Evolutionary conservation across 2,329 filamentous ascomycete species (phyloP).

Genomic region (Ophiocordyceps unilateralis): DNA sequence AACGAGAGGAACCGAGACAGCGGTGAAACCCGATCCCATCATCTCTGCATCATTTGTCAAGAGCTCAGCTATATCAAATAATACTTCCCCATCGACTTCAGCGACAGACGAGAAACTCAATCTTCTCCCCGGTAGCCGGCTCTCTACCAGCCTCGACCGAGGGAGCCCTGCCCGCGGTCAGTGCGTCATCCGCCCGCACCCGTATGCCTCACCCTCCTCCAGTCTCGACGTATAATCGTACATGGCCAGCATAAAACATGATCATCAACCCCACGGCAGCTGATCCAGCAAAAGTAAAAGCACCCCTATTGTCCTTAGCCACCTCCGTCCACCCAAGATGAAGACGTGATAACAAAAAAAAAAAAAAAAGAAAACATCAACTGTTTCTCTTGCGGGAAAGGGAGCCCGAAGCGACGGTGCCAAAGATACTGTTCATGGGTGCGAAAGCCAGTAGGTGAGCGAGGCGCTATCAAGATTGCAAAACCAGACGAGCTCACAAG

Average conservation of each 20-base stretch:
- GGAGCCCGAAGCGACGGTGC: neutral
- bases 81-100: neutral
- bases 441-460: neutral
- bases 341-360: neutral
- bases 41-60: neutral
- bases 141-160: neutral
- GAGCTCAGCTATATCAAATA: neutral
- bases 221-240: neutral
- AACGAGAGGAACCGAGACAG: no score
- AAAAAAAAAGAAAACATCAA: neutral
- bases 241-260: neutral
- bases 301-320: neutral
- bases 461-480: no score
- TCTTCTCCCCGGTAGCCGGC: no score
- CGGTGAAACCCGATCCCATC: no score
- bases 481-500: neutral
- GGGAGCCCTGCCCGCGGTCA: neutral
- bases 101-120: neutral
- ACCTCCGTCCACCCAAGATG: neutral
- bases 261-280: neutral
- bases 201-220: no score
- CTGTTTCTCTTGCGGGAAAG: neutral
- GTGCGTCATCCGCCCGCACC: neutral
- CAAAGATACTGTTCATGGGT: neutral
- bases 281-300: neutral